Percentiles rank a stretch among this genome's conserved stretches.
Evolutionary conservation across 306 rosid species (phyloP).

Genomic region (Cyamopsis tetragonoloba): DNA sequence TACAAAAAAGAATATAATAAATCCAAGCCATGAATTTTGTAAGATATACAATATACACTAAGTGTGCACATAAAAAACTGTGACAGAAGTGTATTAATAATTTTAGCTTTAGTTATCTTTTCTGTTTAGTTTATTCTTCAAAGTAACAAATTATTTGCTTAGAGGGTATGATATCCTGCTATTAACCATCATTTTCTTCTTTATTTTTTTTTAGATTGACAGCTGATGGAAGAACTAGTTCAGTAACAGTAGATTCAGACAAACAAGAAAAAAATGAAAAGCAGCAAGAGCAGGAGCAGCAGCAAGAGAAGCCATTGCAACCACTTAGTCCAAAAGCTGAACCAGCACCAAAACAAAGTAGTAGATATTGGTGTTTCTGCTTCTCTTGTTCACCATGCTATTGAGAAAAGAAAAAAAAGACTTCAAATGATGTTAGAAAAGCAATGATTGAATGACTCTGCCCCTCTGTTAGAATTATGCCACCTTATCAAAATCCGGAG

Average conservation of each 20-base stretch:
- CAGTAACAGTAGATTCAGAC: conserved; percentile 18
- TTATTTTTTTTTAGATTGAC: conserved; percentile 38
- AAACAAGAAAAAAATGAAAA: conserved; percentile 31
- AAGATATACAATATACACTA: too few relatives aligned
- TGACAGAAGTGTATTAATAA: not conserved
- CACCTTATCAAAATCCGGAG: conserved; percentile 5
- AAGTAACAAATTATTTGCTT: not conserved
- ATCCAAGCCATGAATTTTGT: too few relatives aligned
- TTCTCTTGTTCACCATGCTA: conserved; percentile 33
- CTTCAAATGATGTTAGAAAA: not conserved
- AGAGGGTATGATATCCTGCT: not conserved
- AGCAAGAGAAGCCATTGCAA: not conserved
- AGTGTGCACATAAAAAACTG: not conserved
- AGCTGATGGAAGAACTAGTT: conserved; percentile 31
- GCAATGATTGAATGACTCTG: not conserved
- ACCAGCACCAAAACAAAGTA: conserved; percentile 3
- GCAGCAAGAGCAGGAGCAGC: not conserved
- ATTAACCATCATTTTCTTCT: not conserved
- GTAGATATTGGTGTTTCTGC: conserved; percentile 25
- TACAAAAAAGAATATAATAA: too few relatives aligned
- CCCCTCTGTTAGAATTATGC: not conserved
- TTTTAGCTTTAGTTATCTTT: not conserved
- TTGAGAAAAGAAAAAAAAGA: conserved; percentile 25
- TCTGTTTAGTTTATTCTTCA: not conserved
- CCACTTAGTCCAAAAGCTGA: not conserved